phyloP scores from a whole-genome alignment of 305 asterid genomes.

The Fraxinus sp. region DNA sequence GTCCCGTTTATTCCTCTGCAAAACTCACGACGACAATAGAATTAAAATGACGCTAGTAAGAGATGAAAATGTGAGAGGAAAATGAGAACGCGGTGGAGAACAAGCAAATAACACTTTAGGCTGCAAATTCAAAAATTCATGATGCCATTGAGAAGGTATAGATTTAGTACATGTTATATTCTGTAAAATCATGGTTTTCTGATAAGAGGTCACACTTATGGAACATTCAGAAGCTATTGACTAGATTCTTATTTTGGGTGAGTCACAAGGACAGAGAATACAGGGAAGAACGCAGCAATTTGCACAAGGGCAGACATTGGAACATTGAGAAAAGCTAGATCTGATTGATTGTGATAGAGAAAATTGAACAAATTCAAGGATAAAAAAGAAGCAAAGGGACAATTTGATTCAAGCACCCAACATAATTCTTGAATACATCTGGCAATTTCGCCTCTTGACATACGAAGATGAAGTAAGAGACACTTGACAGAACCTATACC shows the following conservation, averaged over 20 bases:
- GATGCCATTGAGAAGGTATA: not conserved
- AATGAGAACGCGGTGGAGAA: not conserved
- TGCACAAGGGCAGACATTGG: not conserved
- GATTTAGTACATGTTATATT: conserved; percentile 5
- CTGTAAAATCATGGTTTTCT: not conserved
- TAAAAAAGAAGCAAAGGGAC: not conserved
- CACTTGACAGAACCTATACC: conserved; percentile 3
- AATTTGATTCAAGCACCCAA: not conserved
- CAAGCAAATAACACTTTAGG: conserved; percentile 2
- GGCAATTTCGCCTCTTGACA: conserved; percentile 1
- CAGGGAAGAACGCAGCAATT: not conserved
- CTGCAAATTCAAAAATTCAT: conserved; percentile 15
- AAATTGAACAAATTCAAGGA: not conserved
- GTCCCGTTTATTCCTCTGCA: conserved; percentile 89
- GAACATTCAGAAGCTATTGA: not conserved
- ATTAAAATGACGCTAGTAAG: conserved; percentile 4
- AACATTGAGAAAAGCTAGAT: not conserved
- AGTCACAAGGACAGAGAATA: not conserved
- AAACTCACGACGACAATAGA: conserved; percentile 21
- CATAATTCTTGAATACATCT: not conserved
- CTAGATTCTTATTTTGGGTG: not conserved
- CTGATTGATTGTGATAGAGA: not conserved
- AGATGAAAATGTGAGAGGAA: conserved; percentile 16
- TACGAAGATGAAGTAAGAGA: conserved; percentile 7
- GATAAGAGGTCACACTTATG: not conserved